Evolutionary conservation across 257 asterid species (phyloP), one percentile per base, ranked within the genome.

Genomic region (Jasminum sambac): DNA sequence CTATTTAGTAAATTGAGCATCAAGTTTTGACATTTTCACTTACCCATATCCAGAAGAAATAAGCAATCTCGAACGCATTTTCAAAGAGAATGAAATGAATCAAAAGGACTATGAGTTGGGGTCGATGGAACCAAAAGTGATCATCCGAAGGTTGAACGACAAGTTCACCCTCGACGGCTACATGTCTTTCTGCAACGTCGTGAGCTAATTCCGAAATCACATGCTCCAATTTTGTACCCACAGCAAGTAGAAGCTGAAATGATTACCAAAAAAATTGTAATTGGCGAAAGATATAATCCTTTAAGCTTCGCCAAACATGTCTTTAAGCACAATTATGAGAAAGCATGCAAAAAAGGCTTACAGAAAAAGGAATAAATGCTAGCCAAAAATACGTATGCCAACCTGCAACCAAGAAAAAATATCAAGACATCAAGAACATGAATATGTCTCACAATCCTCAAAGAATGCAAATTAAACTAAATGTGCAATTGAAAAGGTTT

Each of bases 361-460:
- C 98, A 55, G 79, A 3, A 43, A 94, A 84, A 37, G 99, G 99
- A 72, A 94, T 0, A 67, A 91, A 94, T 14, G 98, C 96, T 5
- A 94, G 91, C 99, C 98, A 94, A 74, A 94, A 94, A 79, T 94
- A 94, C 23, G 96, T 89, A 78, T 95, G 97, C 98, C 98, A 95
- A 75, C 96, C 99, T 95, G 91, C 84, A 81, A 34, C 13, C 3
- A 23, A 19, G 39, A 17, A 72, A 72, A 72, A 36, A 21, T 8
- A 55, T 48, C 17, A 58, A 36, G 23, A 11, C 8, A 21, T 55
- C 34, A 21, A 17, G 59, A 50, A 50, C 21, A 16, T 0, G 57
- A 41, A 13, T 41, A 41, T 16, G 52, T 2, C 0, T 12, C 11
- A 42, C 16, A 48, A 50, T 50, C 26, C 25, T 50, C 12, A 50